phyloP scores from a whole-genome alignment of 768 basidiomycete species.

The Boletus speciosus region DNA sequence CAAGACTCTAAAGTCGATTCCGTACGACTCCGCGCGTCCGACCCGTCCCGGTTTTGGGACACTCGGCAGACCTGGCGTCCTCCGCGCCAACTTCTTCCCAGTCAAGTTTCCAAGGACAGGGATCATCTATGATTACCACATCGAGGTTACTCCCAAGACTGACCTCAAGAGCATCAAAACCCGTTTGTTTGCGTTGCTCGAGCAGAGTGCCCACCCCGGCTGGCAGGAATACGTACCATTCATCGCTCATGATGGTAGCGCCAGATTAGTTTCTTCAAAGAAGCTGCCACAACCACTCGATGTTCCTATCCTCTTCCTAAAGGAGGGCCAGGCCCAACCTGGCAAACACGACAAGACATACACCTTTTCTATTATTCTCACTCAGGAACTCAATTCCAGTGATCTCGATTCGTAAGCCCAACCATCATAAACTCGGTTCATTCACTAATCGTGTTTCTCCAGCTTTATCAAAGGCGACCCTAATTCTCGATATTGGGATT shows the following conservation, averaged over 20 bases:
- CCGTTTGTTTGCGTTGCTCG: conserved; percentile 44
- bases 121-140: conserved; percentile 44
- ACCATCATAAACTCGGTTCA: background rate
- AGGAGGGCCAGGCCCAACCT: conserved; percentile 39
- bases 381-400: conserved; percentile 28
- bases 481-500: conserved; percentile 38
- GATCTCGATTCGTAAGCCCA: conserved; percentile 34
- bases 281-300: conserved; percentile 37
- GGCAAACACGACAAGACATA: conserved; percentile 33
- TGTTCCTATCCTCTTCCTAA: conserved; percentile 34
- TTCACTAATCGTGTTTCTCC: background rate
- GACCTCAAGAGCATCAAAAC: conserved; percentile 36
- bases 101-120: conserved; percentile 37
- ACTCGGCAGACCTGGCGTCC: conserved; percentile 35
- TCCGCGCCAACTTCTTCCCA: conserved; percentile 52
- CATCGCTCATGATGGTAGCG: conserved; percentile 40
- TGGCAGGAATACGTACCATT: conserved; percentile 37
- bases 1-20: conserved; percentile 26
- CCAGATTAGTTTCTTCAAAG: conserved; percentile 41
- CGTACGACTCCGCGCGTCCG: conserved; percentile 37
- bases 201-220: conserved; percentile 31
- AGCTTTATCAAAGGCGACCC: conserved; percentile 42
- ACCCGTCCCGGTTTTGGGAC: conserved; percentile 46
- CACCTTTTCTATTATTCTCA: conserved; percentile 35
- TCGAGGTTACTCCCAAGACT: conserved; percentile 35